A percentile compares a stretch with the other conserved stretches of the same genome.
phyloP scores from a whole-genome alignment of 257 asterid species.

The Petunia secreta region DNA sequence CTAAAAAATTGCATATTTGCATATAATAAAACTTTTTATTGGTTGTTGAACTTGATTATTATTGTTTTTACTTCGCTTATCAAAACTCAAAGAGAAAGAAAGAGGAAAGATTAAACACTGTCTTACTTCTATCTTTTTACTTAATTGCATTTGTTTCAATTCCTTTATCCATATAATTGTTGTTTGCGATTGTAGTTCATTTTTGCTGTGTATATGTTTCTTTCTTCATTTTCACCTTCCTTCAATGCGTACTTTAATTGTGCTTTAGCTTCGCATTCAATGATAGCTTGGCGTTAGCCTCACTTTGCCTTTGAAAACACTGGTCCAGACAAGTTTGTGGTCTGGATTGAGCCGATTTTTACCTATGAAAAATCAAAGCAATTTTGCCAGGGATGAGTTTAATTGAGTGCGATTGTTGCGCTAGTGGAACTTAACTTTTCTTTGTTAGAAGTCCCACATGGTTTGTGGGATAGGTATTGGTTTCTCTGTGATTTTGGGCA shows the following conservation, averaged over 20 bases:
- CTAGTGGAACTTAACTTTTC: conserved; percentile 10
- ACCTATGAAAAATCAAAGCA: neutral
- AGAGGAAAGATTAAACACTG: neutral
- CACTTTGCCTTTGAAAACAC: neutral
- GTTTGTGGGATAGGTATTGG: too few species aligned
- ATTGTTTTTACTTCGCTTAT: neutral
- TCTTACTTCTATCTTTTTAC: neutral
- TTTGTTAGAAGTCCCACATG: too few species aligned
- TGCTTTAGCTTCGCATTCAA: conserved; percentile 12
- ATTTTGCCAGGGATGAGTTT: neutral
- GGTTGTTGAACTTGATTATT: neutral
- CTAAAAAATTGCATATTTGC: neutral
- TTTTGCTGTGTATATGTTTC: neutral
- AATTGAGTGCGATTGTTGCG: neutral
- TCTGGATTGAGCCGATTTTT: neutral
- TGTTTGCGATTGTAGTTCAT: neutral
- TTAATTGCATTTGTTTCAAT: neutral
- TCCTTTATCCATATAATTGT: conserved; percentile 14
- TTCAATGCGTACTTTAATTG: neutral
- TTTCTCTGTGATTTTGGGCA: too few species aligned
- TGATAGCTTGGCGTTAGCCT: neutral
- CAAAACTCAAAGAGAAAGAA: neutral
- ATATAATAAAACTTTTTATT: neutral
- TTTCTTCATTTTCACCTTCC: conserved; percentile 5
- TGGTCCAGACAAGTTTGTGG: conserved; percentile 2